Evolutionary conservation across 2,329 filamentous ascomycete species (phyloP).

Genomic region (Lecanicillium sp.): DNA sequence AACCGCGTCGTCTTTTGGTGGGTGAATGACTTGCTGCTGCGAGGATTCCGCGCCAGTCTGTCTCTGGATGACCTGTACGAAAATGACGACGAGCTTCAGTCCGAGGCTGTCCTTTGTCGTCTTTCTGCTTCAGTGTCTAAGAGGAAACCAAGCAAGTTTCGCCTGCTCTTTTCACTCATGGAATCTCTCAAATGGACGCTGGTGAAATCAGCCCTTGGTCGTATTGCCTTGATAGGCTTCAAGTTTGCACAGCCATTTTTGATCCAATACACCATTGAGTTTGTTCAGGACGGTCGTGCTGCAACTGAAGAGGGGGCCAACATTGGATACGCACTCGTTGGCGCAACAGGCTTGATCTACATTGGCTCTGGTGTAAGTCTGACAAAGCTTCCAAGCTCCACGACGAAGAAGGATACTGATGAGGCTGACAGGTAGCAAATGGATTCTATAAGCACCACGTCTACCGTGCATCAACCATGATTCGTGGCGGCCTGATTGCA

Average conservation of each 20-base stretch:
- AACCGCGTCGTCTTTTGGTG: conserved; percentile 14
- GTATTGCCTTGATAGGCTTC: conserved; percentile 13
- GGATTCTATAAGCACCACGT: conserved; percentile 17
- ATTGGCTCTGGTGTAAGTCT: conserved; percentile 11
- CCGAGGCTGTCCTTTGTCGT: conserved; percentile 1
- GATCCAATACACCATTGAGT: conserved; percentile 8
- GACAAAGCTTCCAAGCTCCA: no score
- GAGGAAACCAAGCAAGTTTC: background rate
- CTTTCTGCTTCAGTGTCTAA: background rate
- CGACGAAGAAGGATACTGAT: background rate
- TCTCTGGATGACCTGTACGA: conserved; percentile 6
- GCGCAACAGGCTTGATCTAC: conserved; percentile 12
- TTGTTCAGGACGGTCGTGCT: no score
- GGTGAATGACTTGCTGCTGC: conserved; percentile 11
- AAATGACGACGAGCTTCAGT: conserved; percentile 5
- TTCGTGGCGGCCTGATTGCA: conserved; percentile 19
- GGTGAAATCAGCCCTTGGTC: conserved; percentile 1
- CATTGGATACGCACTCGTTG: conserved; percentile 12
- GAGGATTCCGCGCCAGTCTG: conserved; percentile 7
- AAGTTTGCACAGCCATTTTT: conserved; percentile 16
- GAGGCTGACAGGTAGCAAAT: conserved; percentile 6
- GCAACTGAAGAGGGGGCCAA: conserved; percentile 5
- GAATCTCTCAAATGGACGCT: conserved; percentile 13
- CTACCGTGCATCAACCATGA: conserved; percentile 20
- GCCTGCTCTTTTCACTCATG: conserved; percentile 3